Evolutionary conservation across 805 yeast genomes (phyloP), one percentile per base, ranked within the genome.

Genomic region (Henningerozyma blattae): DNA sequence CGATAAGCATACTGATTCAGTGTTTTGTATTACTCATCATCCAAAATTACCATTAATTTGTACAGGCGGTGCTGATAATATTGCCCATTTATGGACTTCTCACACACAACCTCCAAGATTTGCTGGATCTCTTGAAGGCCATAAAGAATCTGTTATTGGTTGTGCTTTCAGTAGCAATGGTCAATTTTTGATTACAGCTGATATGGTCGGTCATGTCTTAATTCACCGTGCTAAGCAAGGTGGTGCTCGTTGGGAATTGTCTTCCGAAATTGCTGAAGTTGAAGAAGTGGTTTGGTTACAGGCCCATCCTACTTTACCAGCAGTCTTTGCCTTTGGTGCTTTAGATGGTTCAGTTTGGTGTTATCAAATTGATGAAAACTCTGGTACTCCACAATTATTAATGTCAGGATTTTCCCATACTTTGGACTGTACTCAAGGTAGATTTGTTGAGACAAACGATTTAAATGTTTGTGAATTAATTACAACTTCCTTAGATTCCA

Each of bases 61-160:
- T n/a, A 70, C 89, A 16, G 98, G 99, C 20, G 97, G 95, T 28
- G 97, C 94, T 38, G 99, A 91, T 56, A 77, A 89, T 55, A 65
- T 73, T 18, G 95, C 87, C 2, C 83, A 74, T 53, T 54, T 91
- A 47, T 91, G 97, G 97, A 85, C 95, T 4, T 78, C 94, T 2
- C 93, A 85, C 56, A 67, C 84, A 2, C 75, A 73, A 39, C 94
- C 95, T 22, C 84, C 95, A 9, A 73, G 77, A 41, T 66, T 81
- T 37, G 87, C 85, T 2, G 76, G 81, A 27, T 76, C 81, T 47
- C 62, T 91, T 38, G 63, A 64, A 34, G 94, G 89, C 15, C 94
- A 84, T 59, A 77, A 77, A 27, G 99, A 91, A 56, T 80, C 94
- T 22, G 91, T 91, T 3, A 71, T 85, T 33, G 66, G 84, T 6